A percentile compares a stretch with the other conserved stretches of the same genome.
Conservation (phyloP, 768 basidiomycete genomes). For the Suillus luteus region DNA sequence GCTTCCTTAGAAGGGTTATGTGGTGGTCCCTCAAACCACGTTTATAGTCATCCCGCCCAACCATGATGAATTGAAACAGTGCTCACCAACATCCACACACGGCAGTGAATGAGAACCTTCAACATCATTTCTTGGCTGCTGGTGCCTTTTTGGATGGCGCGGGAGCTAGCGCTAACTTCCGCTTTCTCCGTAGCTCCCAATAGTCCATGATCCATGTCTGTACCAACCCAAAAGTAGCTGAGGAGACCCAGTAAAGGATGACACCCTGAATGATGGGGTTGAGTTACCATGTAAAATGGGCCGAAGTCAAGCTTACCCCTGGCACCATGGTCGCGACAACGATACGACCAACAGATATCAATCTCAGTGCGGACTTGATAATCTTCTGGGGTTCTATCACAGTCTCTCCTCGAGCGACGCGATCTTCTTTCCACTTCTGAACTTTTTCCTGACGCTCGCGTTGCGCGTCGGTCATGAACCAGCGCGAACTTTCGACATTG, state of each 20-base stretch:
- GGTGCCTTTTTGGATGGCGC: neutral
- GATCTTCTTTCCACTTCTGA: conserved; percentile 49
- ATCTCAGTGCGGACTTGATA: conserved; percentile 55
- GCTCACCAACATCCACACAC: conserved; percentile 12
- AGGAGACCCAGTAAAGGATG: conserved; percentile 76
- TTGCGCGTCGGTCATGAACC: conserved; percentile 66
- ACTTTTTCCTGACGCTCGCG: conserved; percentile 50
- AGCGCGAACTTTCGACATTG: conserved; percentile 76
- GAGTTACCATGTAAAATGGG: conserved; percentile 4
- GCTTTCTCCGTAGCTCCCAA: conserved; percentile 49
- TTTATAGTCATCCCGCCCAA: conserved; percentile 63
- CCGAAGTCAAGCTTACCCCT: conserved; percentile 49
- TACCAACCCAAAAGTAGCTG: conserved; percentile 69
- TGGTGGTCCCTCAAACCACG: conserved; percentile 74
- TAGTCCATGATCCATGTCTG: conserved; percentile 78
- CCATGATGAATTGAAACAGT: neutral
- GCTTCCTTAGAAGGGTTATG: conserved; percentile 28
- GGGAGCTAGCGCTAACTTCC: conserved; percentile 22
- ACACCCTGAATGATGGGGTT: conserved; percentile 45
- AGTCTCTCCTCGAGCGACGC: conserved; percentile 43
- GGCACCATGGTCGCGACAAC: conserved; percentile 67
- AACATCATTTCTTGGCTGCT: neutral
- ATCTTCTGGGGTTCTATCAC: conserved; percentile 50
- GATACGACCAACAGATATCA: conserved; percentile 66
- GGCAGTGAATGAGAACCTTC: conserved; percentile 5